Evolutionary conservation across 257 asterid species (phyloP).

Genomic region (Coffea eugenioides): DNA sequence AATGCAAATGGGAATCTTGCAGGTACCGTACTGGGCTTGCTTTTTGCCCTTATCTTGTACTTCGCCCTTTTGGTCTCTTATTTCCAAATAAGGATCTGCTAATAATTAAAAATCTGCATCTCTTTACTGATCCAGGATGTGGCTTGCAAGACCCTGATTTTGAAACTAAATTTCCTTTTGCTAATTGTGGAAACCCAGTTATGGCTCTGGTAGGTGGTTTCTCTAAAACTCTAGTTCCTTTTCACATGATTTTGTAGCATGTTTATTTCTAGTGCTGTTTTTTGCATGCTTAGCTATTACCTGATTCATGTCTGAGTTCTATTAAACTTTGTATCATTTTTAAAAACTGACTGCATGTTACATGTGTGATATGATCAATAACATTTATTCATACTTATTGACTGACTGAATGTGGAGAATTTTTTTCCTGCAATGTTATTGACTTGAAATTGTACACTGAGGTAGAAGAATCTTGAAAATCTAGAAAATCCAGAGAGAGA

Average conservation of each 20-base stretch:
- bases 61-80: not conserved
- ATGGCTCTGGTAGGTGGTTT: constrained; percentile 62
- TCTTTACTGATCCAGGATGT: constrained; percentile 45
- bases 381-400: not conserved
- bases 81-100: not conserved
- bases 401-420: not conserved
- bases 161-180: constrained; percentile 64
- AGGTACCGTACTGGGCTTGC: constrained; percentile 21
- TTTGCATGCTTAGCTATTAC: not conserved
- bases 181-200: constrained; percentile 76
- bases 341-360: not conserved
- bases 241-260: not conserved
- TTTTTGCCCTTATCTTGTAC: not conserved
- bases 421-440: not conserved
- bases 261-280: not conserved
- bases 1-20: constrained; percentile 53
- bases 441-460: not conserved
- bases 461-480: not conserved
- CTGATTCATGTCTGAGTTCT: not conserved
- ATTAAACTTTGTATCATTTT: not conserved
- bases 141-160: constrained; percentile 44
- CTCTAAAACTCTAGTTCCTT: not conserved
- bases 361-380: not conserved
- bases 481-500: no score
- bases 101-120: not conserved